Percentiles rank a stretch among this genome's conserved stretches.
Evolutionary conservation across 345 rosid genomes (phyloP).

Genomic region (Bruguiera gymnorhiza): DNA sequence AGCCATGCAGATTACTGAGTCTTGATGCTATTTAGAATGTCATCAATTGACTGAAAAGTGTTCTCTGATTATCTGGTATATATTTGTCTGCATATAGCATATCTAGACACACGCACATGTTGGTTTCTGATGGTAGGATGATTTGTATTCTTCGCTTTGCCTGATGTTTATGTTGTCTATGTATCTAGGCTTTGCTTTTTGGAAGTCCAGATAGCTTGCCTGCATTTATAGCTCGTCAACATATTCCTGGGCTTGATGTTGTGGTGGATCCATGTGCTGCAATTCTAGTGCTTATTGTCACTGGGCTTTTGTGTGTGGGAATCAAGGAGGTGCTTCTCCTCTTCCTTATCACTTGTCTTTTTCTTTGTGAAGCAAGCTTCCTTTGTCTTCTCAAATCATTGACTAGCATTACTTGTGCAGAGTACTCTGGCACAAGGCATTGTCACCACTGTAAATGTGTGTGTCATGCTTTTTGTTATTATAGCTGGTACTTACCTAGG

Average conservation of each 20-base stretch:
- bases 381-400: slow-evolving; percentile 2
- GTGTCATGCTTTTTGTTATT: slow-evolving; percentile 80
- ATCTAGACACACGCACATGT: not conserved
- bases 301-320: slow-evolving; percentile 90
- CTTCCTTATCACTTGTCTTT: not conserved
- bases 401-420: slow-evolving; percentile 39
- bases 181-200: slow-evolving; percentile 71
- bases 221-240: slow-evolving; percentile 64
- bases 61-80: too few relatives aligned
- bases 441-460: slow-evolving; percentile 73
- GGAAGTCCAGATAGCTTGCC: slow-evolving; percentile 86
- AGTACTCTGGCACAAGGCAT: slow-evolving; percentile 82
- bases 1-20: too few relatives aligned
- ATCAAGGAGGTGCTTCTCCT: slow-evolving; percentile 75
- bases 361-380: not conserved
- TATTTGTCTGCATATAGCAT: not conserved
- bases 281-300: slow-evolving; percentile 64
- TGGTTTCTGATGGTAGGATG: not conserved
- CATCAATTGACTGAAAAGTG: too few relatives aligned
- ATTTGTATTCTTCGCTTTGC: not conserved
- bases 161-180: slow-evolving; percentile 8
- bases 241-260: slow-evolving; percentile 76
- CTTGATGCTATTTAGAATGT: too few relatives aligned
- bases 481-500: slow-evolving; percentile 84
- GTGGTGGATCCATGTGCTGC: slow-evolving; percentile 95